Conservation (phyloP, 1,139 yeast genomes). For the Blastobotrys persicus region DNA sequence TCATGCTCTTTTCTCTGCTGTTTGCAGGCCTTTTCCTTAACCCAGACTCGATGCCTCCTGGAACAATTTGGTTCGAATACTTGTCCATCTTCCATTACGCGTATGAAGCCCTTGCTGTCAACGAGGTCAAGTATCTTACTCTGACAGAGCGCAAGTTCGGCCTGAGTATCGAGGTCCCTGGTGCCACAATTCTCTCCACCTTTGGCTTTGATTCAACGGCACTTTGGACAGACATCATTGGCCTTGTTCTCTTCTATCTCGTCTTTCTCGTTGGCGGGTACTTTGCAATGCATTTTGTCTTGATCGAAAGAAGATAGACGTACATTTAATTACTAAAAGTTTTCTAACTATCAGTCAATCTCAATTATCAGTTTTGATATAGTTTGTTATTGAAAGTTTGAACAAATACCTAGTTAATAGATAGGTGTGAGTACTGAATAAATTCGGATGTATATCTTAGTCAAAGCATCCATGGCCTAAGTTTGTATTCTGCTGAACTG, state of each 20-base stretch:
- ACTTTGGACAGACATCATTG: slow-evolving; percentile 60
- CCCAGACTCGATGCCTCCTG: slow-evolving; percentile 67
- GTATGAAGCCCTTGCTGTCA: slow-evolving; percentile 85
- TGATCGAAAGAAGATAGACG: slow-evolving; percentile 65
- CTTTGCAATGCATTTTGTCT: slow-evolving; percentile 64
- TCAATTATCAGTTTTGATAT: no score
- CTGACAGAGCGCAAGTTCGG: slow-evolving; percentile 89
- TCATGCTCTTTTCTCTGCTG: slow-evolving; percentile 75
- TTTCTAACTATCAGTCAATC: no score
- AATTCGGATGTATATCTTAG: neutral
- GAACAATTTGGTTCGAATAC: slow-evolving; percentile 77
- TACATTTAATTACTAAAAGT: neutral
- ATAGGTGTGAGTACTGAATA: no score
- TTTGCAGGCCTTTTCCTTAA: slow-evolving; percentile 94
- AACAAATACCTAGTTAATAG: no score
- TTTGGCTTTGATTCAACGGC: slow-evolving; percentile 90
- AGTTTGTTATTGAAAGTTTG: no score
- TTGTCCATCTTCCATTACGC: slow-evolving; percentile 92
- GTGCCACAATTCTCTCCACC: slow-evolving; percentile 91
- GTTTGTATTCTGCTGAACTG: no score
- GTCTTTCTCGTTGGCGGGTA: slow-evolving; percentile 68
- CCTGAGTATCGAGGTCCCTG: slow-evolving; percentile 93
- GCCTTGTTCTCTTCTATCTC: slow-evolving; percentile 45
- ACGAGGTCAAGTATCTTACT: slow-evolving; percentile 87
- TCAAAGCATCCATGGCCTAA: no score